Base-by-base conservation (phyloP, 1,139 yeast genomes). In the Saccharomyces hybrid region DNA sequence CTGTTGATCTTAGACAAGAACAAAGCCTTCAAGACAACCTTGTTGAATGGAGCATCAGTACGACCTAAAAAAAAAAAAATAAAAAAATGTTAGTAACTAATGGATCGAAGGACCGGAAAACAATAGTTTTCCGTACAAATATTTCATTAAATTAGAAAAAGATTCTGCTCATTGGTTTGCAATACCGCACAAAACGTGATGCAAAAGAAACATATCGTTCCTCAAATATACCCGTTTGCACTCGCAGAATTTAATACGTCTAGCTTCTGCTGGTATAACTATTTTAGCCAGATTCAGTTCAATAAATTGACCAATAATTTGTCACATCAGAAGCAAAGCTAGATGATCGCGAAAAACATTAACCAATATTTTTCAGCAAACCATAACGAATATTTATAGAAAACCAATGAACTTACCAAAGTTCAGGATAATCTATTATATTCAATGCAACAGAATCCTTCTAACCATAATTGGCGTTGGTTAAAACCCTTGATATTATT, bases 11-110 rank as follows among this genome's bases (percentile, higher is more conserved):
- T 93, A 67, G 98, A 91, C 74, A 93, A 83, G 88, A 89, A 93
- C 78, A 93, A 85, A 74, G 93, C 82, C 77, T 80, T 88, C 76
- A 93, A 87, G 80, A 93, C 78, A 70, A 90, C 90, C 85, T 88
- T 89, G 97, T 93, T 93, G 95, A 93, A 93, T 75, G 89, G 84
- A 78, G 96, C 88, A 77, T 90, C 97, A 72, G 98, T 91, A 82
- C 99, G 96, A 83, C 93, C 95, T 83, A 71, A 51, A 51, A 56
- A 51, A 51, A 54, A 49, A 50, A 48, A 53, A 54, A 47, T 50
- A 41, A 49, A 42, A 46, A 46, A 31, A 53, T 23, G 68, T 62
- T 64, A 64, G 66, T 64, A 62, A 53, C 26, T 38, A 38, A 38
- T 38, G 44, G 44, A 57, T 48, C 50, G 49, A 50, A 53, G 54